Base-by-base conservation (phyloP, 2,329 filamentous ascomycete species). In the Clonostachys solani region DNA sequence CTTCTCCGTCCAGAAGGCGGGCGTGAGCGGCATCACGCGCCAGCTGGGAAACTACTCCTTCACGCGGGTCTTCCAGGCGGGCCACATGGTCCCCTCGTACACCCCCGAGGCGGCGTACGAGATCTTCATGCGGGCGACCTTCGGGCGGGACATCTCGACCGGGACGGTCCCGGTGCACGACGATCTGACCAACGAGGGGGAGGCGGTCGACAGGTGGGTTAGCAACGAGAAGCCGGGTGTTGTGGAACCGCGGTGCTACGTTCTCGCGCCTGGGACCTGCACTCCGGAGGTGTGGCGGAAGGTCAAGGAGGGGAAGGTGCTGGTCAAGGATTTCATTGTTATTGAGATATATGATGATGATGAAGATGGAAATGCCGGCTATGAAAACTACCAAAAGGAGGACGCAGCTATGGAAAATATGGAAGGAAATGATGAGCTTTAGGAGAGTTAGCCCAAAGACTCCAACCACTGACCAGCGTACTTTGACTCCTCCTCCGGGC, bases 41-140 rank as follows among this genome's bases (percentile, higher is more conserved):
- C 87, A 92, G 62, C 84, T 81, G 54, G 88, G 86, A 10, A 91
- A 91, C 57, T 78, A 86, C 50, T 80, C 75, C 37, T 87, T 87
- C 62, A 80, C 78, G 29, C 74, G 84, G 3, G 74, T 87, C 37
- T 86, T 82, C 59, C 77, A 86, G 56, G 73, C 83, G 10, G 83
- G 84, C 4, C 84, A 87, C 58, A 74, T 80, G 55, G 74, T 83
- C 1, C 78, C 80, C 0, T 75, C 73, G 36, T 81, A 80, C 56
- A 80, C 83, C 63, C 81, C 81, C 5, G 66, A 73, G 51, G 77
- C 78, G 2, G 68, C 78, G 1, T 72, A 82, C 48, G 72, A 75
- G 51, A 65, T 83, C 36, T 84, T 86, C 54, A 75, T 78, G 46
- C 74, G 83, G 29, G 79, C 80, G 15, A 68, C 84, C 48, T 69